phyloP scores from a whole-genome alignment of 176 grass and related monocot genomes.

The Eleusine indica region DNA sequence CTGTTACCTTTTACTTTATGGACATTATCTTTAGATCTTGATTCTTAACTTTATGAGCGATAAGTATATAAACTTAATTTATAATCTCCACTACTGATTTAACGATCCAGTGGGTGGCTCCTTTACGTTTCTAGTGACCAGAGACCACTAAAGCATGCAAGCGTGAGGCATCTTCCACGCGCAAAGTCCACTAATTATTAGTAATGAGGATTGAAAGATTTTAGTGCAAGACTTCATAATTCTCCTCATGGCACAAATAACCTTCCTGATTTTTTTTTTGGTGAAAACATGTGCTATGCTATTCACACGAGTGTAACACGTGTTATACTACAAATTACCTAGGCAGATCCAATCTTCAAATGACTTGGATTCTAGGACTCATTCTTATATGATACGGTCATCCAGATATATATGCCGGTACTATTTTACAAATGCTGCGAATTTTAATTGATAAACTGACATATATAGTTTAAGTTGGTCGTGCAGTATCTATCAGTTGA shows the following conservation, averaged over 20 bases:
- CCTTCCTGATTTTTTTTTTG: not conserved
- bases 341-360: not conserved
- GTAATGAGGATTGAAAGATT: constrained; percentile 30
- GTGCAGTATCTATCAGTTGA: constrained; percentile 37
- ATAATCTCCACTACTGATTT: constrained; percentile 35
- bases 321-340: not conserved
- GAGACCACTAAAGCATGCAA: constrained; percentile 41
- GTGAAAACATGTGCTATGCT: not conserved
- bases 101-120: constrained; percentile 47
- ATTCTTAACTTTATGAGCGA: constrained; percentile 39
- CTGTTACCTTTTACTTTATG: constrained; percentile 32
- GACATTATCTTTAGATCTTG: constrained; percentile 38
- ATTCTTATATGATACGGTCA: constrained; percentile 25
- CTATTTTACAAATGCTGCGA: not conserved
- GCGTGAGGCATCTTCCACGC: constrained; percentile 47
- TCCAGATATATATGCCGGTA: not conserved
- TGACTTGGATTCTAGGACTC: not conserved
- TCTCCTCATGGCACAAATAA: constrained; percentile 44
- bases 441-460: constrained; percentile 26
- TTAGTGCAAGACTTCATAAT: constrained; percentile 45
- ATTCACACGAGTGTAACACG: not conserved
- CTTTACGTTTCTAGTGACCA: constrained; percentile 45
- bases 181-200: constrained; percentile 41
- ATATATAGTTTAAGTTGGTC: not conserved
- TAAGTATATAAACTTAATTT: constrained; percentile 50